phyloP scores from a whole-genome alignment of 2,329 filamentous ascomycete genomes.

The Claviceps sp. region DNA sequence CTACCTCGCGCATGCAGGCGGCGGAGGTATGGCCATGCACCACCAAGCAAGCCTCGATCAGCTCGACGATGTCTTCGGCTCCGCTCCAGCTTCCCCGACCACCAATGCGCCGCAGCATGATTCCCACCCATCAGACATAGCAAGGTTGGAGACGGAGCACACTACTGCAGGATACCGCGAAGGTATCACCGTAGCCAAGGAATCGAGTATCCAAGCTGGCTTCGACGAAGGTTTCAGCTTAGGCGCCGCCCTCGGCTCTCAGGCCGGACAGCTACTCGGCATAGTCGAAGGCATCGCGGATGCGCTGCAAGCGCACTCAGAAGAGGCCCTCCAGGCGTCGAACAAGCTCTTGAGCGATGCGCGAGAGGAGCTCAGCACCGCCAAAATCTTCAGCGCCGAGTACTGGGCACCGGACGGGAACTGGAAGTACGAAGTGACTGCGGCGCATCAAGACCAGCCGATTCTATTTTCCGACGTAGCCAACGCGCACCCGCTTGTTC shows the following conservation, averaged over 20 bases:
- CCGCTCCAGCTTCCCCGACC: slow-evolving; percentile 12
- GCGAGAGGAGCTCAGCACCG: slow-evolving; percentile 43
- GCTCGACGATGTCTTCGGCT: slow-evolving; percentile 25
- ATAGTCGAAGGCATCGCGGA: slow-evolving; percentile 57
- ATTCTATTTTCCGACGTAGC: slow-evolving; percentile 50
- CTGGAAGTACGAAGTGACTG: slow-evolving; percentile 49
- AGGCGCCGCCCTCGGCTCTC: slow-evolving; percentile 66
- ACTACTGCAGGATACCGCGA: slow-evolving; percentile 83
- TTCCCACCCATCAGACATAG: slow-evolving; percentile 50
- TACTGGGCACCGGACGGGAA: slow-evolving; percentile 59
- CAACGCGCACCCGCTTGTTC: slow-evolving; percentile 51
- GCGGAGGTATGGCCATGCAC: neutral
- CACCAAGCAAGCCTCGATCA: slow-evolving; percentile 9
- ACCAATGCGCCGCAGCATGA: slow-evolving; percentile 7
- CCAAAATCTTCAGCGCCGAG: slow-evolving; percentile 48
- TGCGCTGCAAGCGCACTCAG: slow-evolving; percentile 24
- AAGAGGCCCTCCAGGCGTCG: slow-evolving; percentile 11
- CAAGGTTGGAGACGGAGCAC: slow-evolving; percentile 61
- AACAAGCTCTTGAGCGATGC: slow-evolving; percentile 34
- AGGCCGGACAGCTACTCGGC: slow-evolving; percentile 63
- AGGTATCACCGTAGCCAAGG: slow-evolving; percentile 66
- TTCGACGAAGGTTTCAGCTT: slow-evolving; percentile 87
- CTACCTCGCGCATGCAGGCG: slow-evolving; percentile 9
- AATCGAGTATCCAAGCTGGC: slow-evolving; percentile 62
- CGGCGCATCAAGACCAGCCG: slow-evolving; percentile 22